phyloP scores from a whole-genome alignment of 371 early-diverging fungal species.

The Dinochytrium kinnereticum region DNA sequence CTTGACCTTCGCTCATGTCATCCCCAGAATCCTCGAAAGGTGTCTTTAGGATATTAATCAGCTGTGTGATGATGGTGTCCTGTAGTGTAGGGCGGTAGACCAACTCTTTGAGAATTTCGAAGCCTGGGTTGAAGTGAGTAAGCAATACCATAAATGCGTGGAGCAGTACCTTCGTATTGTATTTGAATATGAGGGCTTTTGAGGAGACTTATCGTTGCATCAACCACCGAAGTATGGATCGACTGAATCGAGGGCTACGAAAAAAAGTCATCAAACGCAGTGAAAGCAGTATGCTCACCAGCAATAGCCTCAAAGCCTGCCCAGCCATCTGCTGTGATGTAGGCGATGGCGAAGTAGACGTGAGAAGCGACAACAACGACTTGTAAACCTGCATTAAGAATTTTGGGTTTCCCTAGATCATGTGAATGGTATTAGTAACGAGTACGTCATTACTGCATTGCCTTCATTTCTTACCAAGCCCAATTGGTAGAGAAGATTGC shows the following conservation, averaged over 20 bases:
- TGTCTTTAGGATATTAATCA: slow-evolving; percentile 48
- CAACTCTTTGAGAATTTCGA: slow-evolving; percentile 57
- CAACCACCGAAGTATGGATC: slow-evolving; percentile 55
- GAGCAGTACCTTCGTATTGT: slow-evolving; percentile 64
- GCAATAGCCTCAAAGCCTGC: slow-evolving; percentile 56
- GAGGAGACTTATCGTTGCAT: slow-evolving; percentile 51
- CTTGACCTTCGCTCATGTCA: slow-evolving; percentile 42
- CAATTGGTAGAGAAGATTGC: slow-evolving; percentile 54
- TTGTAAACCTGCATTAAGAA: slow-evolving; percentile 63
- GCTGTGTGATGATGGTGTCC: slow-evolving; percentile 51
- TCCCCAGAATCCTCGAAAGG: slow-evolving; percentile 43
- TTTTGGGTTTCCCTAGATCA: slow-evolving; percentile 57
- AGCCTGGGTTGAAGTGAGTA: slow-evolving; percentile 39
- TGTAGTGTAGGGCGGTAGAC: slow-evolving; percentile 49
- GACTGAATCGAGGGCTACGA: slow-evolving; percentile 53
- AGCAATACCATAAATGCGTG: neutral
- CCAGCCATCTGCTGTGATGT: slow-evolving; percentile 60
- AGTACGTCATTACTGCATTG: neutral
- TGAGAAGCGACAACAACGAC: slow-evolving; percentile 54
- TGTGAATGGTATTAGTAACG: neutral
- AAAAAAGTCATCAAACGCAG: neutral
- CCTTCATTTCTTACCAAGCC: slow-evolving; percentile 44
- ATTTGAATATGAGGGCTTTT: slow-evolving; percentile 57
- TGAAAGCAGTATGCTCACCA: slow-evolving; percentile 39
- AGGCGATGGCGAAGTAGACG: slow-evolving; percentile 46